Evolutionary conservation across 2,329 filamentous ascomycete species (phyloP).

Genomic region (Colletotrichum eremochloae): DNA sequence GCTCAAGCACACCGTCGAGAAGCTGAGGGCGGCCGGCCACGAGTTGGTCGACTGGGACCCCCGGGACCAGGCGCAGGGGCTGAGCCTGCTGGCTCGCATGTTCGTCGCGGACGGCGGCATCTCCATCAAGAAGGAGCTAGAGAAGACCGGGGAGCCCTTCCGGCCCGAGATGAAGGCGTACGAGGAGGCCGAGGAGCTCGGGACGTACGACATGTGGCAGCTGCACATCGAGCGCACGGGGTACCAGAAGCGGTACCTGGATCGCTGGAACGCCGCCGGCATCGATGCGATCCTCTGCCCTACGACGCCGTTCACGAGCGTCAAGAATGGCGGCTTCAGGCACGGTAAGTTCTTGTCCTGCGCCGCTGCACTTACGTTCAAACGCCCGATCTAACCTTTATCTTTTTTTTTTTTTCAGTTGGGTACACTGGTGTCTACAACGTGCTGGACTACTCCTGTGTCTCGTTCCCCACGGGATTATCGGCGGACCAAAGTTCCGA

Average conservation of each 20-base stretch:
- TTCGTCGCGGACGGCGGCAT: conserved; percentile 63
- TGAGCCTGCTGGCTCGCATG: conserved; percentile 57
- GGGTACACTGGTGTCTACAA: conserved; percentile 66
- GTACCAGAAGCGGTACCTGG: conserved; percentile 61
- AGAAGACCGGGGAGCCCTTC: conserved; percentile 59
- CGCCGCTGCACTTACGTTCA: background rate
- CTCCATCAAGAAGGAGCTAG: conserved; percentile 55
- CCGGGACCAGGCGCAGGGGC: conserved; percentile 56
- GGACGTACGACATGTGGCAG: conserved; percentile 62
- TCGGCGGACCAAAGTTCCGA: conserved; percentile 57
- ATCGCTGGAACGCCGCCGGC: conserved; percentile 60
- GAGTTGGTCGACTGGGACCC: conserved; percentile 66
- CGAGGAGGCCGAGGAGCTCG: conserved; percentile 52
- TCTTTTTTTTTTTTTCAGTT: conserved; percentile 48
- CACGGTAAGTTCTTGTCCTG: conserved; percentile 52
- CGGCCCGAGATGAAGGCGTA: conserved; percentile 55
- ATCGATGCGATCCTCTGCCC: conserved; percentile 76
- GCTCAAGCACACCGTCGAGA: conserved; percentile 58
- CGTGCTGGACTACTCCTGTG: conserved; percentile 61
- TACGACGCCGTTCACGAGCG: conserved; percentile 59
- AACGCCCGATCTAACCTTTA: background rate
- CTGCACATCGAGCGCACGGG: conserved; percentile 60
- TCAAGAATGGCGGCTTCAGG: conserved; percentile 58
- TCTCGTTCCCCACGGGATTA: conserved; percentile 62
- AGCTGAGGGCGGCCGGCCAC: conserved; percentile 61